Evolutionary conservation across 2,329 filamentous ascomycete genomes (phyloP).

Genomic region (Penicillium sp.): DNA sequence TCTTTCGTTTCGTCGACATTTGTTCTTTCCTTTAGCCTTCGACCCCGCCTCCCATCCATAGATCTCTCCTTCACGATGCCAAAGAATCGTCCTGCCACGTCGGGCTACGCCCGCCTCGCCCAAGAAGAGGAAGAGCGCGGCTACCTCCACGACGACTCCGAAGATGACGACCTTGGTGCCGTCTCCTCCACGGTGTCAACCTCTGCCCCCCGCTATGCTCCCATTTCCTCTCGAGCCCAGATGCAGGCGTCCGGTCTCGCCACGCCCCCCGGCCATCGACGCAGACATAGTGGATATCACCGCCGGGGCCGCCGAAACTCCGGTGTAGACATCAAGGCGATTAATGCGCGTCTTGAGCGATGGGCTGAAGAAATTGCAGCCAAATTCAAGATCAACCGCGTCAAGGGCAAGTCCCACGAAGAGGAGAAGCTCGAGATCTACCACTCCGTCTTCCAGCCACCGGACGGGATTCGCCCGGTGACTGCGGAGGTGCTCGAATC

Average conservation of each 20-base stretch:
- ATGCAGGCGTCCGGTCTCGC: conserved; percentile 45
- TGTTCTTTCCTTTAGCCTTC: conserved; percentile 2
- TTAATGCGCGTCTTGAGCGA: conserved; percentile 88
- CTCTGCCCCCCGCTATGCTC: conserved; percentile 60
- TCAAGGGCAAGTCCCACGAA: conserved; percentile 69
- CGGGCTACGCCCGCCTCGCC: conserved; percentile 79
- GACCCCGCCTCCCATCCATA: conserved; percentile 10
- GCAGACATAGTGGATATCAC: conserved; percentile 49
- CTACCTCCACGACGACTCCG: conserved; percentile 62
- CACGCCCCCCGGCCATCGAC: conserved; percentile 42
- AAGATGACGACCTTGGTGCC: conserved; percentile 60
- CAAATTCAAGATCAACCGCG: conserved; percentile 84
- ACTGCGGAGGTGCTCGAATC: conserved; percentile 70
- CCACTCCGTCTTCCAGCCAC: conserved; percentile 92
- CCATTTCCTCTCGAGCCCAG: conserved; percentile 54
- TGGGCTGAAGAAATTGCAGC: conserved; percentile 98
- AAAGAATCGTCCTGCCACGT: conserved; percentile 66
- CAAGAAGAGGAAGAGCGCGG: conserved; percentile 66
- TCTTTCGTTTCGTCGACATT: conserved; percentile 13
- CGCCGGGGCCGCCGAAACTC: conserved; percentile 67
- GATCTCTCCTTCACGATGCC: conserved; percentile 55
- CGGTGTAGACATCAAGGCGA: conserved; percentile 95
- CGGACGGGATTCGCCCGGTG: conserved; percentile 78
- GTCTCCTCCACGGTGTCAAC: conserved; percentile 55
- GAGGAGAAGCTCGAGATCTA: conserved; percentile 93